These are phyloP conservation scores for Globisporangium cylindrosporum DNA, from an alignment of 352 stramenopile genomes.

Conservation along the genomic window DNA sequence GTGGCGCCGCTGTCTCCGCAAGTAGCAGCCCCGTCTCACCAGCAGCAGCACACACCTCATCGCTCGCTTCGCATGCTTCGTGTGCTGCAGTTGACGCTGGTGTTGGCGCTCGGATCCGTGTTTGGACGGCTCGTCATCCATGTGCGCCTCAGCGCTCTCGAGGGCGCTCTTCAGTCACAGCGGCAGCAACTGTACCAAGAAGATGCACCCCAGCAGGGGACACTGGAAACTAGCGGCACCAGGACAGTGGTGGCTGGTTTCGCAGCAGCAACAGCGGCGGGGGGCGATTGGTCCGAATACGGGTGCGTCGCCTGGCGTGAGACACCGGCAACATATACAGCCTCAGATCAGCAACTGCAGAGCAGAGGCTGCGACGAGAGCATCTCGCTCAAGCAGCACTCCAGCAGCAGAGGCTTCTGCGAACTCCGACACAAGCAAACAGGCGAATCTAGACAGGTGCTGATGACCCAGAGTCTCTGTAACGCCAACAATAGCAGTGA, in stretches of 20 bases:
- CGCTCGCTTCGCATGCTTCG: background rate
- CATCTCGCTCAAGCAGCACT: background rate
- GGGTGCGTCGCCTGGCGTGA: background rate
- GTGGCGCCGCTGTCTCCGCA: background rate
- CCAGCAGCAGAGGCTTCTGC: background rate
- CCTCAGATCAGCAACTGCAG: background rate
- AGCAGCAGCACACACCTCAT: background rate
- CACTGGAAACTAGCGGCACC: too few relatives aligned
- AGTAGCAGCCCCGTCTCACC: background rate
- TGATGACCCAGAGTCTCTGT: background rate
- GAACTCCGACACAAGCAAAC: background rate
- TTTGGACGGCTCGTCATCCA: background rate
- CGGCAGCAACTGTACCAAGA: background rate
- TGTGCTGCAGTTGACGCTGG: background rate
- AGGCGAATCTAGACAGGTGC: background rate
- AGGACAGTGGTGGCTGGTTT: too few relatives aligned
- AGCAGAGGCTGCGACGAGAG: background rate
- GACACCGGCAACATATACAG: background rate
- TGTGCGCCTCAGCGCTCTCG: background rate
- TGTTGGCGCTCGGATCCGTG: background rate
- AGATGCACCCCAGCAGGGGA: too few relatives aligned
- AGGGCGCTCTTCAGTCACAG: background rate
- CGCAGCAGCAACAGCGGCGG: too few relatives aligned
- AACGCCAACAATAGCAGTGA: background rate
- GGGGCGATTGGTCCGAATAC: background rate